Evolutionary conservation across 305 asterid species (phyloP).

Genomic region (Striga hermonthica): DNA sequence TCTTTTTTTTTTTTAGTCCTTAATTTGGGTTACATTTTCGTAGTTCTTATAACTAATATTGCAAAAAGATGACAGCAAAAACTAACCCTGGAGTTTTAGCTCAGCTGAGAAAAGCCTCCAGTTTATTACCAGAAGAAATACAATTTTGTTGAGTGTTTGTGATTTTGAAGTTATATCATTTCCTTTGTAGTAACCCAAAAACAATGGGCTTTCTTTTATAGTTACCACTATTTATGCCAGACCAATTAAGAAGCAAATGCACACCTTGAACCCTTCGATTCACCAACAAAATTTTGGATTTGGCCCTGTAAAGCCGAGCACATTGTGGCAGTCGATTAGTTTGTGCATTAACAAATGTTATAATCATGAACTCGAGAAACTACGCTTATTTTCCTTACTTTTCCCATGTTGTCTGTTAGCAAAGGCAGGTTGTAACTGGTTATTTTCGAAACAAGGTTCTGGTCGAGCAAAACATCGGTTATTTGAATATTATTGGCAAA

Average conservation of each 20-base stretch:
- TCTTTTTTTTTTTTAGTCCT: no score
- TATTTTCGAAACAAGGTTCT: slow-evolving; percentile 65
- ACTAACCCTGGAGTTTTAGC: background rate
- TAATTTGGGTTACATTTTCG: no score
- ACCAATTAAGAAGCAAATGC: slow-evolving; percentile 16
- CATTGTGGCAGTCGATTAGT: slow-evolving; percentile 19
- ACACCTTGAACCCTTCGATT: slow-evolving; percentile 55
- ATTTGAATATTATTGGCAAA: slow-evolving; percentile 62
- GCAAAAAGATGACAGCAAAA: background rate
- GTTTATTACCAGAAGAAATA: background rate
- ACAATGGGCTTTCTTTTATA: background rate
- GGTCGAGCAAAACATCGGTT: slow-evolving; percentile 74
- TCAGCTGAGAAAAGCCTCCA: background rate
- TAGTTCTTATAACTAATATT: background rate
- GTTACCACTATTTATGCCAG: background rate
- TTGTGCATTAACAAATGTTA: slow-evolving; percentile 10
- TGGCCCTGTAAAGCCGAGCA: slow-evolving; percentile 43
- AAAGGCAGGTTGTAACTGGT: slow-evolving; percentile 69
- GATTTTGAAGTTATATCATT: background rate
- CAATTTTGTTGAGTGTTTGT: background rate
- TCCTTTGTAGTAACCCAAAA: background rate
- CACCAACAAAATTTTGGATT: slow-evolving; percentile 32
- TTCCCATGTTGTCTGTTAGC: slow-evolving; percentile 50
- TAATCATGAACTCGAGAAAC: background rate
- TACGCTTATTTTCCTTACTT: slow-evolving; percentile 37